Evolutionary conservation across 2,329 filamentous ascomycete genomes (phyloP), one percentile per base, ranked within the genome.

Genomic region (Pseudocercospora crystallina): DNA sequence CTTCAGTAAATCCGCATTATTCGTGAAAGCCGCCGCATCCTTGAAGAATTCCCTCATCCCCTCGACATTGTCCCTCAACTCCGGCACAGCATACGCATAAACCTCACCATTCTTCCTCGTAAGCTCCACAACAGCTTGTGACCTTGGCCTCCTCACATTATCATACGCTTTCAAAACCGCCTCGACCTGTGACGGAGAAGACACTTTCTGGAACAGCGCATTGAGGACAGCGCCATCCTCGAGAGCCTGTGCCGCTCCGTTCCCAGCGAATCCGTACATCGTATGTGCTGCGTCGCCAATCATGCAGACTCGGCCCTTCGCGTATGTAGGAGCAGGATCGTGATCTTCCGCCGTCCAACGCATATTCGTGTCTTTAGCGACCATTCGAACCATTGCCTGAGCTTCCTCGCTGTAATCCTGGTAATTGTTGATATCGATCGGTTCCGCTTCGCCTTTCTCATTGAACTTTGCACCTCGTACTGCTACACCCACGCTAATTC

Each of bases 41-140:
- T 51, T 60, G 35, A 65, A 65, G 34, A 64, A 63, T 13, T 59
- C 54, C 51, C 62, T 64, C 63, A 66, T 66, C 39, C 53, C 57
- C 37, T 49, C 51, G 2, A 60, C 60, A 51, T 65, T 61, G 31
- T 66, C 56, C 34, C 62, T 57, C 53, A 64, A 59, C 5, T 56
- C 59, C 5, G 59, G 54, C 33, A 64, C 57, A n/a, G 64, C 64
- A 43, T 64, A 66, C n/a, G 61, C 63, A 47, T 65, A 65, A 8
- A 66, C 43, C 15, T 63, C 51, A 3, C 64, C 64, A 42, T 64
- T 65, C 26, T 65, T 57, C 15, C 64, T 31, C 29, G 61, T 62
- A 32, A 65, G 43, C 46, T 65, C 61, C 7, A 66, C 64, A 1
- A 66, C 64, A 11, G 58, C 56, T 48, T 67, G 64, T 11, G 58